Base-by-base conservation (phyloP, 2,329 filamentous ascomycete genomes). In the Cordyceps javanica region DNA sequence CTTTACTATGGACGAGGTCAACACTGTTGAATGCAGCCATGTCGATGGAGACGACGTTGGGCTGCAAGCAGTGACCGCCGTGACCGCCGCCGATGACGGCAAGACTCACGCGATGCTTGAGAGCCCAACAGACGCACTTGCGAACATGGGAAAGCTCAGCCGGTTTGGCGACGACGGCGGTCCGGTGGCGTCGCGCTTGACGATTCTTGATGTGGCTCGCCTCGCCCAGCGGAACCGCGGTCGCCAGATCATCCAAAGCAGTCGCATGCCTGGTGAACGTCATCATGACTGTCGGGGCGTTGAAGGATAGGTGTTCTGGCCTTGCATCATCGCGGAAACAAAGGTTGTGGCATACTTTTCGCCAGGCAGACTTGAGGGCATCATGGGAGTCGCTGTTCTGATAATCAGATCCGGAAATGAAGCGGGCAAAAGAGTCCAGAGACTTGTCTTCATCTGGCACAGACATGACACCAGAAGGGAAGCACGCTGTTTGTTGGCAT, bases 41-140 rank as follows among this genome's bases (percentile, higher is more conserved):
- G 60, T 87, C 81, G 25, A 88, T 62, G 0, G 82, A 65, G 41
- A 86, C 77, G 16, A 82, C 73, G 53, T 77, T 74, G 2, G 78
- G 67, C 74, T 69, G 70, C 44, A 82, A 61, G 65, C 82, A 87
- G 52, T 87, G 80, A 7, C 76, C 80, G 62, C 83, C 82, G 63
- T 87, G 83, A 14, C 84, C 73, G 0, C 85, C 83, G 7, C 82
- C 77, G 19, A 87, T 14, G 26, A 86, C 67, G 0, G 77, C 80
- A 53, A 85, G 66, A 41, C 75, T 63, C 1, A 73, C 26, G 0
- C 58, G 57, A 55, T 82, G 70, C 60, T 77, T 66, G 10, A 81
- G 36, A 62, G 82, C 82, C 83, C 82, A 87, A 64, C 41, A 65
- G 53, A 86, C 76, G 61, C 82, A 86, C 3, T 73, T 48, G 63